phyloP scores from a whole-genome alignment of 768 basidiomycete genomes.

The Tulasnella sp. region DNA sequence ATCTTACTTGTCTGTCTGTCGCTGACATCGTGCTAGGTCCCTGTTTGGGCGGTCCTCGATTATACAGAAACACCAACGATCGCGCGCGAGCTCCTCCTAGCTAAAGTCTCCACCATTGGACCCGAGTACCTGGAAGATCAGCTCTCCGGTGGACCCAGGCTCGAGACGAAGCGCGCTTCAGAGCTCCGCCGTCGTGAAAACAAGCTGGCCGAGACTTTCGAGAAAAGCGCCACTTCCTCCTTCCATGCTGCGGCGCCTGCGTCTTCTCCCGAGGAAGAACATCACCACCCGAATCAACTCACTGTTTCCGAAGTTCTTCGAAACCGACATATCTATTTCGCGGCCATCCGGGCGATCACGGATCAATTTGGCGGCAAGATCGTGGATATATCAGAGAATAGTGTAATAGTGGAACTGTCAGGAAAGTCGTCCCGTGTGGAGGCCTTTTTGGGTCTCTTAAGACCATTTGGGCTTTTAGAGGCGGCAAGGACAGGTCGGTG shows the following conservation, averaged over 20 bases:
- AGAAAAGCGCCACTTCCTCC: constrained; percentile 32
- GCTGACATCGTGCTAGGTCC: constrained; percentile 52
- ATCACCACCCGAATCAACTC: constrained; percentile 32
- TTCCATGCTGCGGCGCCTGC: constrained; percentile 30
- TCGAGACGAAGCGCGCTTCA: constrained; percentile 47
- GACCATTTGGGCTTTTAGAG: constrained; percentile 93
- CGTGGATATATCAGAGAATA: constrained; percentile 91
- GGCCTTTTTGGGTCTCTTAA: constrained; percentile 81
- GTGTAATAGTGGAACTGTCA: constrained; percentile 88
- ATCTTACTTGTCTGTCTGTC: not conserved
- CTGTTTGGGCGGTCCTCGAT: constrained; percentile 98
- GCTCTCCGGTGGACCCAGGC: constrained; percentile 72
- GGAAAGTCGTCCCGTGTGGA: constrained; percentile 88
- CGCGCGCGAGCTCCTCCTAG: constrained; percentile 85
- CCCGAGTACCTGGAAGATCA: constrained; percentile 95
- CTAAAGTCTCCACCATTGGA: constrained; percentile 94
- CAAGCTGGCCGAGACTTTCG: constrained; percentile 65
- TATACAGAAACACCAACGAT: constrained; percentile 91
- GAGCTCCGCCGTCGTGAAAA: constrained; percentile 50
- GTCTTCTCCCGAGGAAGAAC: constrained; percentile 25
- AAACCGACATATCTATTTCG: constrained; percentile 78
- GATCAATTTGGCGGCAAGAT: constrained; percentile 85
- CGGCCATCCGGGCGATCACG: constrained; percentile 75
- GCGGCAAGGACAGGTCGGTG: constrained; percentile 81
- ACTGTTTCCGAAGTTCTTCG: constrained; percentile 82